Base-by-base conservation (phyloP, 306 rosid genomes). In the Rosa chinensis region DNA sequence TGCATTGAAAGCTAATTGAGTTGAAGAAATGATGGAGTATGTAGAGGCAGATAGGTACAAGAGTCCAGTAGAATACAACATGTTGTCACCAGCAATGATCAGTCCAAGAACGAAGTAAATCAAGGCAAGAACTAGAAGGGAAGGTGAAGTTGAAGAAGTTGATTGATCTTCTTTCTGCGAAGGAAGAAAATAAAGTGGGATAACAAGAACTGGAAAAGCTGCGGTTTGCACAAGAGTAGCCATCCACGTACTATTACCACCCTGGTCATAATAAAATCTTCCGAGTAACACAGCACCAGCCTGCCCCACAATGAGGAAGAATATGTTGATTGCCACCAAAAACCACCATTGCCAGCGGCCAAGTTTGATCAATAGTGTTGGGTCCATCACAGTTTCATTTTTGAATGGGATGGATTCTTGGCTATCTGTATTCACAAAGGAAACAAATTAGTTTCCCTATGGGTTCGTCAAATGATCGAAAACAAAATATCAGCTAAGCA, bases 181-280 rank as follows among this genome's bases (percentile, higher is more conserved):
- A 73, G 87, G 86, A 69, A 88, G 81, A 63, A 88, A 44, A 53
- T 82, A 85, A n/a, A 90, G 85, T 0, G 97, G 97, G 85, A 92
- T 70, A 4, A 56, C 59, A 28, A 94, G 90, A 50, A 89, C 5
- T 11, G 99, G 99, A 81, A 92, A 94, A 58, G 89, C 97, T 52
- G 82, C 85, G 61, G 98, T 94, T 85, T 94, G 97, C 81, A 94
- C 98, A 79, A 92, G 77, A 63, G 98, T 94, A 73, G 98, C 92
- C 90, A 92, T 82, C 99, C 99, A 94, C 77, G 85, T 92, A 82
- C 99, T 94, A 28, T 87, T 91, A 68, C 99, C 99, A 66, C 97
- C 99, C 67, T 91, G 88, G 70, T 87, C 94, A 81, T 92, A 94
- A 44, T 94, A 94, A 82, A 92, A 90, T 79, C 99, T 86, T 52